Evolutionary conservation across 2,329 filamentous ascomycete species (phyloP).

Genomic region (Ilyonectria destructans): DNA sequence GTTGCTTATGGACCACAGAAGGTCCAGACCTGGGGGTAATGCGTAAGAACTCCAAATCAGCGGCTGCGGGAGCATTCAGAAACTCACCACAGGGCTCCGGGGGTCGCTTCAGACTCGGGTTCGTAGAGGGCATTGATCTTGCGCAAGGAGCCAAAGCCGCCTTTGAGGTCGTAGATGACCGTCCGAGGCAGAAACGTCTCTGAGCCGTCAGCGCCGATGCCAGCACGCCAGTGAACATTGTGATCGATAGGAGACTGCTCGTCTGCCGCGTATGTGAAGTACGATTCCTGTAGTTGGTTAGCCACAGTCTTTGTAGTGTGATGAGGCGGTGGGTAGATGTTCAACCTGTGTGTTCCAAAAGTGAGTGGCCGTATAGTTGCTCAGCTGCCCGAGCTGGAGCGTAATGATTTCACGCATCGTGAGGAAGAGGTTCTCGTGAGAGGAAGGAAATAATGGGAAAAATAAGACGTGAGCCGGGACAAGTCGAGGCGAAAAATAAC

Average conservation of each 20-base stretch:
- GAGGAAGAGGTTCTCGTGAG: background rate
- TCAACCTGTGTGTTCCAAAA: slow-evolving; percentile 95
- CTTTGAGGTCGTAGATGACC: slow-evolving; percentile 95
- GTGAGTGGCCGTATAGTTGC: slow-evolving; percentile 94
- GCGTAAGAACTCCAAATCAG: background rate
- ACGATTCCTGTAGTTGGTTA: slow-evolving; percentile 81
- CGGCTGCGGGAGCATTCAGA: too few relatives aligned
- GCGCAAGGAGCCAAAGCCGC: slow-evolving; percentile 89
- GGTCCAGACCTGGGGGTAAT: slow-evolving; percentile 72
- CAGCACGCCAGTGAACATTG: slow-evolving; percentile 88
- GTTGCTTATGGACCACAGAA: slow-evolving; percentile 78
- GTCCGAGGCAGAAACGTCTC: slow-evolving; percentile 95
- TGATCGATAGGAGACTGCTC: slow-evolving; percentile 59
- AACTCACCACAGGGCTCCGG: slow-evolving; percentile 55
- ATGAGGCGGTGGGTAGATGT: too few relatives aligned
- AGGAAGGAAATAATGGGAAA: background rate
- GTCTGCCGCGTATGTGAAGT: slow-evolving; percentile 87
- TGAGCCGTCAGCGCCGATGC: slow-evolving; percentile 84
- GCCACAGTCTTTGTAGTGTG: slow-evolving; percentile 1
- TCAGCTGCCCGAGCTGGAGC: slow-evolving; percentile 91
- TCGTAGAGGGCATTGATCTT: slow-evolving; percentile 94
- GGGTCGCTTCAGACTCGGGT: slow-evolving; percentile 56
- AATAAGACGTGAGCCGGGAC: background rate
- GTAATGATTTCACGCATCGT: slow-evolving; percentile 95
- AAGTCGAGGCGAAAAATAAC: background rate